Evolutionary conservation across 495 filamentous ascomycete species (phyloP).

Genomic region (Hypoxylon intermedium): DNA sequence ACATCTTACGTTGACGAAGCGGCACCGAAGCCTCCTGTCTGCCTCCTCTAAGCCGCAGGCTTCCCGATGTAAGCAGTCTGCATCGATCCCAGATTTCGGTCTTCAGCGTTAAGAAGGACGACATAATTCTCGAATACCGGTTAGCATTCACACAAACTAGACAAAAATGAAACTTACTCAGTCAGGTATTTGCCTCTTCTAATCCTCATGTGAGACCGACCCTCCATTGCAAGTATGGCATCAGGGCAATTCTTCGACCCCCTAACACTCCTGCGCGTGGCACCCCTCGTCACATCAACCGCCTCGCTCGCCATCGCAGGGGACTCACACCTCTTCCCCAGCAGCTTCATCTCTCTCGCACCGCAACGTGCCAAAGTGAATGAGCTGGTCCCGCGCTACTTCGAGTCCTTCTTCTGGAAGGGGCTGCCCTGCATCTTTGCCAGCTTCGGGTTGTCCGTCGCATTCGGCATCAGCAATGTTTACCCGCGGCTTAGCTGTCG

Average conservation of each 20-base stretch:
- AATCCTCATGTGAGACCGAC: background rate
- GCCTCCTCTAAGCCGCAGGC: background rate
- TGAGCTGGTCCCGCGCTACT: slow-evolving; percentile 38
- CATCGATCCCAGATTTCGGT: no score
- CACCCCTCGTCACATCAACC: slow-evolving; percentile 51
- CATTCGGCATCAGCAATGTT: slow-evolving; percentile 32
- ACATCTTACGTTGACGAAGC: background rate
- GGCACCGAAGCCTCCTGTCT: background rate
- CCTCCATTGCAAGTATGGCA: slow-evolving; percentile 40
- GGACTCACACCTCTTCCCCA: slow-evolving; percentile 46
- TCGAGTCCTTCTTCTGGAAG: slow-evolving; percentile 40
- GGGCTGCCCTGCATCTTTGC: slow-evolving; percentile 32
- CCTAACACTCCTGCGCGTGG: slow-evolving; percentile 44
- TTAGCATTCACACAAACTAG: slow-evolving; percentile 18
- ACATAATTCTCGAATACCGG: slow-evolving; percentile 2
- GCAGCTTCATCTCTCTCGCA: slow-evolving; percentile 20
- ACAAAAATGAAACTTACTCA: no score
- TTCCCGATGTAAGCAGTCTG: slow-evolving; percentile 29
- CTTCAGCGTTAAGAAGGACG: no score
- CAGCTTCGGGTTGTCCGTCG: slow-evolving; percentile 32
- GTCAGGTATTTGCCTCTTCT: no score
- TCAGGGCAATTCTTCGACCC: slow-evolving; percentile 50
- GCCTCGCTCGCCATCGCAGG: slow-evolving; percentile 46
- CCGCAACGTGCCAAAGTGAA: slow-evolving; percentile 29
- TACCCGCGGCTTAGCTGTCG: slow-evolving; percentile 15